Percentiles rank a stretch among this genome's conserved stretches.
These are phyloP conservation scores for Amanita rimosa DNA, from an alignment of 768 basidiomycete genomes.

Conservation along the genomic window DNA sequence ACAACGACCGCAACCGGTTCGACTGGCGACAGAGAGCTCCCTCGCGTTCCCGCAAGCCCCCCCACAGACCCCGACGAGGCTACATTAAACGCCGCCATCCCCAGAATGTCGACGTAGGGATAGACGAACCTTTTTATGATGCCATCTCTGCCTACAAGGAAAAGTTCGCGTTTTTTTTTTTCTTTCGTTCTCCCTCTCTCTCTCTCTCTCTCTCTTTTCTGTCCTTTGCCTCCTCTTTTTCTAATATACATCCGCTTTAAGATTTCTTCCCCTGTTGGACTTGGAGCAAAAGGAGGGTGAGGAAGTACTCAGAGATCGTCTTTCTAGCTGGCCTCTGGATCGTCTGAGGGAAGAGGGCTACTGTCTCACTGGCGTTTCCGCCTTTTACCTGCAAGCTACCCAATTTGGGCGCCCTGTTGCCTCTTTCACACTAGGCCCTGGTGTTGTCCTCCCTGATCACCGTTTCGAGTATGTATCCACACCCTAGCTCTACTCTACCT, in stretches of 20 bases:
- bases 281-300: conserved; percentile 59
- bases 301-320: conserved; percentile 45
- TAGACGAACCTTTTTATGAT: conserved; percentile 32
- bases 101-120: conserved; percentile 18
- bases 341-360: conserved; percentile 63
- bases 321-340: conserved; percentile 54
- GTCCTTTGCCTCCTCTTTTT: background rate
- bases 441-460: conserved; percentile 49
- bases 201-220: background rate
- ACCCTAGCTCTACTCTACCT: too few relatives aligned
- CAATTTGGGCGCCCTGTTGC: conserved; percentile 59
- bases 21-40: conserved; percentile 51
- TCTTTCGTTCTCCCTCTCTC: too few relatives aligned
- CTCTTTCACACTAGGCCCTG: conserved; percentile 53
- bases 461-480: conserved; percentile 48
- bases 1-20: conserved; percentile 24
- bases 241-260: conserved; percentile 10
- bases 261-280: conserved; percentile 26
- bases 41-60: conserved; percentile 23
- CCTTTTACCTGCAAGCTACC: conserved; percentile 57
- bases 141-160: conserved; percentile 43
- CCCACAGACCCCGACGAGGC: conserved; percentile 9
- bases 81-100: conserved; percentile 29
- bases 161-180: conserved; percentile 28
- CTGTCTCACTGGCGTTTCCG: conserved; percentile 50